Base-by-base conservation (phyloP, 441 rosid species). In the Eutrema salsugineum region DNA sequence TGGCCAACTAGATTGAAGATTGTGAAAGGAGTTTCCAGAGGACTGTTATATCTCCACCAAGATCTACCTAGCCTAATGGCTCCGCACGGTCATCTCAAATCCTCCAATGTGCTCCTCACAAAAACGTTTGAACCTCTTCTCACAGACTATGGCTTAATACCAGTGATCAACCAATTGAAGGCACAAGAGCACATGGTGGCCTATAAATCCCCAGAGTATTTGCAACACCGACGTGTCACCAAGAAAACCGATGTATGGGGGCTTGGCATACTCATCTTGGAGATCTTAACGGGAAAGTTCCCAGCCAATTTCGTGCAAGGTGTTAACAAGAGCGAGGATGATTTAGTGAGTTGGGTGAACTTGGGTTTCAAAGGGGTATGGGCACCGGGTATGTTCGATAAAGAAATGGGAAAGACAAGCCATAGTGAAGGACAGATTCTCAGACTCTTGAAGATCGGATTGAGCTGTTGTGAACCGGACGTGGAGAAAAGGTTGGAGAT, bases 21-120 rank as follows among this genome's bases (percentile, higher is more conserved):
- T n/a, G 59, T 87, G 47, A 87, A 82, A 79, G 91, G 89, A 40
- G 85, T 87, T 15, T 78, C 82, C 5, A 78, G 55, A 60, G 89
- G 89, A 0, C 42, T 87, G 17, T 63, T 47, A 17, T 85, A 82
- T 66, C 84, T 87, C 16, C 74, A 68, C 71, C 73, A 82, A 22
- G 87, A 87, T 67, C 65, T 87, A 12, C 85, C 87, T 2, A 73
- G 68, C 58, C 46, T 85, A 62, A 78, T 82, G 47, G 80, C 84
- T 44, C 87, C 89, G 3, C 88, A 87, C 22, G 91, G 91, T 20
- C 91, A 87, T 68, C 79, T 87, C 12, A 87, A 85, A 81, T 82
- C 91, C 40, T 84, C 88, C 4, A 88, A 86, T 42, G 76, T 88
- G 66, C 84, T 86, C 6, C 81, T 88, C 42, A 79, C 70, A 7